Base-by-base conservation (phyloP, 129 eudicot species). In the Flaveria linearis region DNA sequence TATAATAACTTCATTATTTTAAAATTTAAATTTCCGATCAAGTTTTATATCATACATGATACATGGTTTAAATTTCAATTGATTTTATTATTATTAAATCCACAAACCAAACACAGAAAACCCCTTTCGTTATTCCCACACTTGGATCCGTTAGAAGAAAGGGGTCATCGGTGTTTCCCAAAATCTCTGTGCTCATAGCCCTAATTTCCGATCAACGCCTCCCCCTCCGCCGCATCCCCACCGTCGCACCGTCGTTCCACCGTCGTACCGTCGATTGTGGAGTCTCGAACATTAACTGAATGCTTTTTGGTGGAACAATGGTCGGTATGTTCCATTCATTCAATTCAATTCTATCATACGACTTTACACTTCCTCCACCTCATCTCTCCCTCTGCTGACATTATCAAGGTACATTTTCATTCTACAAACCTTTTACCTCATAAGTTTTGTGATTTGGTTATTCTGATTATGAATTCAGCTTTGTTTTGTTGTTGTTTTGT, bases 151-250 rank as follows among this genome's bases (percentile, higher is more conserved):
- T 68, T 68, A 12, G 55, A 68, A 68, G 17, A 60, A 30, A 30
- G 25, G 60, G 60, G 60, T 28, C 60, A 5, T 33, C 39, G 74
- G 60, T 15, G 74, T 47, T 69, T 69, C 5, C 74, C 74, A 49
- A 69, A 69, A 47, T 69, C 74, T 69, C 60, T 69, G 74, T 43
- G 25, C 60, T 47, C 26, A 33, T 42, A 15, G 23, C 74, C 74
- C 74, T 69, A 69, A 69, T 69, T 69, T 9, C 73, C 57, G 3
- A 69, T 69, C 73, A 12, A 69, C 33, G 17, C 71, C 30, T 65
- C 49, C 49, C 71, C 71, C 71, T 13, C 49, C 71, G 11, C 71
- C 51, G 52, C 53, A 69, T 25, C 60, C 10, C 46, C 22, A 2
- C 46, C 74, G 42, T 23, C 57, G 60, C 57, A 30, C 39, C 61